A percentile compares a stretch with the other conserved stretches of the same genome.
phyloP scores from a whole-genome alignment of 805 yeast genomes.

The Pichia thaimueangensis region DNA sequence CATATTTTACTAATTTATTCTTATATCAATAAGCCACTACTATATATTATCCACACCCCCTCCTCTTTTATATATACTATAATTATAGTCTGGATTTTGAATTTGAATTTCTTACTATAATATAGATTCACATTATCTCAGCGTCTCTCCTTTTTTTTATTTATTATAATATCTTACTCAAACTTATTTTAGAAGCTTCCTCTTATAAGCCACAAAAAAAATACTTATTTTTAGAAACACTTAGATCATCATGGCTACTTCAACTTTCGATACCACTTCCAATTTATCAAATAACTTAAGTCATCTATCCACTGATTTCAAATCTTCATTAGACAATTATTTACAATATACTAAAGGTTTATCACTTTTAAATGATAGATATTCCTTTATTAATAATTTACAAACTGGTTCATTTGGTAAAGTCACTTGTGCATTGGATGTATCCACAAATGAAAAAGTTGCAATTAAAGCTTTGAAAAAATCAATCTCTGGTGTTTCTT shows the following conservation, averaged over 20 bases:
- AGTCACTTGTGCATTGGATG: constrained; percentile 48
- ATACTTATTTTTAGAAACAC: neutral
- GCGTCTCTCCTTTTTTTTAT: no score
- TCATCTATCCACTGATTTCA: constrained; percentile 19
- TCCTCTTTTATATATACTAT: no score
- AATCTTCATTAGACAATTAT: constrained; percentile 33
- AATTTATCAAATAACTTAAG: neutral
- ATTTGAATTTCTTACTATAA: no score
- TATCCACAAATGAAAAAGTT: constrained; percentile 29
- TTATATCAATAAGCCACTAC: no score
- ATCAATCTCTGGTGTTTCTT: constrained; percentile 34
- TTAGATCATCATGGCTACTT: constrained; percentile 1
- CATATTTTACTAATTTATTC: no score
- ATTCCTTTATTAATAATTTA: constrained; percentile 37
- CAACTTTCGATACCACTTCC: neutral
- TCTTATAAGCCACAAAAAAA: no score
- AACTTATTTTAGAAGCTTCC: no score
- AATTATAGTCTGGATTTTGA: no score
- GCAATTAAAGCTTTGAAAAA: constrained; percentile 52
- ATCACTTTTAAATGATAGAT: constrained; percentile 32
- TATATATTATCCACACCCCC: no score
- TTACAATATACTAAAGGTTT: constrained; percentile 35
- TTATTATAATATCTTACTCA: no score
- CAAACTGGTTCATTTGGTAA: constrained; percentile 59
- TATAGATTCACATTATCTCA: no score